Percentiles rank a stretch among this genome's conserved stretches.
phyloP scores from a whole-genome alignment of 768 basidiomycete species.

The Leccinum arenicola region DNA sequence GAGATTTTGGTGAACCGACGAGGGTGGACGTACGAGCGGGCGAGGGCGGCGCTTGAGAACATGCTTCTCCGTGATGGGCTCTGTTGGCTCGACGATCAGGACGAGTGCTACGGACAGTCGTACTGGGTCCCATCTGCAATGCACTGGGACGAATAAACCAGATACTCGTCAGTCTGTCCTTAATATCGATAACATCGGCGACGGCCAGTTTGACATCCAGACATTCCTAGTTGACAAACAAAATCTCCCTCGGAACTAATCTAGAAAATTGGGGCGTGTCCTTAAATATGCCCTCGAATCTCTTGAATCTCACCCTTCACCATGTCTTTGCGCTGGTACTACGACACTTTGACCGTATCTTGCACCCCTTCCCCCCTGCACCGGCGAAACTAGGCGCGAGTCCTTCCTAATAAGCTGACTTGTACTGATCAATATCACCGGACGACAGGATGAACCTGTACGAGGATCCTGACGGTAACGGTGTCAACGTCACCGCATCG shows the following conservation, averaged over 20 bases:
- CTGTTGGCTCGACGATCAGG: constrained; percentile 95
- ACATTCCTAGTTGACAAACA: too few species aligned
- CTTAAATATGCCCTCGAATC: not conserved
- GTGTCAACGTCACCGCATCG: too few species aligned
- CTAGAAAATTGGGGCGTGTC: not conserved
- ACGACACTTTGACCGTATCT: constrained; percentile 44
- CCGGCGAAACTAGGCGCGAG: constrained; percentile 15
- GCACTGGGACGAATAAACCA: constrained; percentile 66
- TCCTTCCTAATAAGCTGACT: not conserved
- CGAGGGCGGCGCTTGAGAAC: constrained; percentile 77
- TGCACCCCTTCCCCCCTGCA: constrained; percentile 10
- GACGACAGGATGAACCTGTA: too few species aligned
- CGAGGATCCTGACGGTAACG: too few species aligned
- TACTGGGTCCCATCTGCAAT: constrained; percentile 92
- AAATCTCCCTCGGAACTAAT: not conserved
- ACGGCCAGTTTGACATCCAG: not conserved
- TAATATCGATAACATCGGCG: not conserved
- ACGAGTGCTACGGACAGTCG: constrained; percentile 55
- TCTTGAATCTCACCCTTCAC: not conserved
- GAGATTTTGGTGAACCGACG: constrained; percentile 54
- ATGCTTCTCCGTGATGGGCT: constrained; percentile 89
- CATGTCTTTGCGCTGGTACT: constrained; percentile 30
- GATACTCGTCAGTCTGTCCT: not conserved
- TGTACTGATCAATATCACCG: too few species aligned
- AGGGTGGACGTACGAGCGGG: constrained; percentile 80